Conservation (phyloP, 2,329 filamentous ascomycete genomes). For the Trichoderma harzianum region DNA sequence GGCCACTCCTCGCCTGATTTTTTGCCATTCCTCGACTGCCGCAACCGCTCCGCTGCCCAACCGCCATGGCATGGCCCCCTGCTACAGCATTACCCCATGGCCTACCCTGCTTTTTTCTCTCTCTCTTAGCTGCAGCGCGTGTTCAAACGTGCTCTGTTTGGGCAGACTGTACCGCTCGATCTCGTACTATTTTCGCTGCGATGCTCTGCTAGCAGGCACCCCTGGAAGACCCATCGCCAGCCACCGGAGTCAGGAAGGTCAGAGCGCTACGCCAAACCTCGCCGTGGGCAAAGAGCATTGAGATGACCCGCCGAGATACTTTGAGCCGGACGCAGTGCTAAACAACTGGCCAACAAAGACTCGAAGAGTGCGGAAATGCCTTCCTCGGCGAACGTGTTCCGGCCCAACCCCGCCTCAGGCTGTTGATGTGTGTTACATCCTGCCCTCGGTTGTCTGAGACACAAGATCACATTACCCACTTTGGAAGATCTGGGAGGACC, state of each 20-base stretch:
- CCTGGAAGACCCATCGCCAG: constrained; percentile 6
- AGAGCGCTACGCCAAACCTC: constrained; percentile 10
- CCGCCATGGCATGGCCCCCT: background rate
- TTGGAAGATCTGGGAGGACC: background rate
- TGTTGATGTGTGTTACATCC: constrained; percentile 3
- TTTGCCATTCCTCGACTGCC: background rate
- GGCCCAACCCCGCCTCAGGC: constrained; percentile 16
- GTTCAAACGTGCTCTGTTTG: constrained; percentile 1
- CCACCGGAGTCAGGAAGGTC: constrained; percentile 5
- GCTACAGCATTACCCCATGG: background rate
- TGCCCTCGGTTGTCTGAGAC: constrained; percentile 16
- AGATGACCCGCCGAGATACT: background rate
- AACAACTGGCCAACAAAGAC: background rate
- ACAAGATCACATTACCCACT: constrained; percentile 12
- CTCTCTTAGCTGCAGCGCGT: constrained; percentile 10
- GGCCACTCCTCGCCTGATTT: constrained; percentile 4
- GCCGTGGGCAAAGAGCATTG: background rate
- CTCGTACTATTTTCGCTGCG: background rate
- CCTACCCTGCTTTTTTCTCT: background rate
- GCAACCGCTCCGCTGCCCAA: constrained; percentile 16
- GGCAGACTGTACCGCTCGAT: background rate
- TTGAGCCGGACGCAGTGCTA: background rate
- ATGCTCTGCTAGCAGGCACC: background rate
- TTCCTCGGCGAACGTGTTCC: constrained; percentile 8
- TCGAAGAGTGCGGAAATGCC: background rate